A percentile compares a stretch with the other conserved stretches of the same genome.
These are phyloP conservation scores for Trametes hirsuta DNA, from an alignment of 1,284 basidiomycete species.

Conservation along the genomic window DNA sequence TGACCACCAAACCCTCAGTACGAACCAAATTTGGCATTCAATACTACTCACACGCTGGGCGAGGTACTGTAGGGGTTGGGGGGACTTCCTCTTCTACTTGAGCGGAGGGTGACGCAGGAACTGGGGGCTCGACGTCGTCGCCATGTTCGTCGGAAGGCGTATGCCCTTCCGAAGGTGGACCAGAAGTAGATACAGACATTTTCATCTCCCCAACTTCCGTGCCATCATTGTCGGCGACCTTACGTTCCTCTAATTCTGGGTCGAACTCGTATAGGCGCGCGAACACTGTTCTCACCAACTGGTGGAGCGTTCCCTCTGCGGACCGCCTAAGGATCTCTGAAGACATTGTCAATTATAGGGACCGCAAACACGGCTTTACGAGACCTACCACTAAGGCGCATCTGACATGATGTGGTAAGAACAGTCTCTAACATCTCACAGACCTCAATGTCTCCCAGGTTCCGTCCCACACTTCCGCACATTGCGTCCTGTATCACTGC, in stretches of 20 bases:
- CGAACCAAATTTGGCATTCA: too few species aligned
- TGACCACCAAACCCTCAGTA: constrained; percentile 26
- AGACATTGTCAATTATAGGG: too few species aligned
- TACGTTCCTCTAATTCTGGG: constrained; percentile 68
- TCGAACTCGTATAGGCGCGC: constrained; percentile 71
- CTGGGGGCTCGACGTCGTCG: not conserved
- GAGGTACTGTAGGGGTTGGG: constrained; percentile 14
- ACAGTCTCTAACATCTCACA: constrained; percentile 99
- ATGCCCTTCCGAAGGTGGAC: constrained; percentile 1
- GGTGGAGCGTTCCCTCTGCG: constrained; percentile 91
- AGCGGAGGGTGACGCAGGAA: not conserved
- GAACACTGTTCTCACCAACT: constrained; percentile 85
- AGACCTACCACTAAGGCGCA: constrained; percentile 85
- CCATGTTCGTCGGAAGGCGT: not conserved
- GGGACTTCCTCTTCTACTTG: constrained; percentile 9
- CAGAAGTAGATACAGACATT: constrained; percentile 50
- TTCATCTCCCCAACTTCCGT: constrained; percentile 58
- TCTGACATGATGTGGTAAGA: constrained; percentile 96
- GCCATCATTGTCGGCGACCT: constrained; percentile 53
- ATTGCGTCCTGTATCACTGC: constrained; percentile 88
- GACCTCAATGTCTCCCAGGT: constrained; percentile 90
- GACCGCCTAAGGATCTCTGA: constrained; percentile 18
- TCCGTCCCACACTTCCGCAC: constrained; percentile 64
- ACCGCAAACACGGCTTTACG: not conserved
- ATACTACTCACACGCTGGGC: constrained; percentile 24